Conservation (phyloP, 2,329 filamentous ascomycete genomes). For the Cladosporium oxysporum region DNA sequence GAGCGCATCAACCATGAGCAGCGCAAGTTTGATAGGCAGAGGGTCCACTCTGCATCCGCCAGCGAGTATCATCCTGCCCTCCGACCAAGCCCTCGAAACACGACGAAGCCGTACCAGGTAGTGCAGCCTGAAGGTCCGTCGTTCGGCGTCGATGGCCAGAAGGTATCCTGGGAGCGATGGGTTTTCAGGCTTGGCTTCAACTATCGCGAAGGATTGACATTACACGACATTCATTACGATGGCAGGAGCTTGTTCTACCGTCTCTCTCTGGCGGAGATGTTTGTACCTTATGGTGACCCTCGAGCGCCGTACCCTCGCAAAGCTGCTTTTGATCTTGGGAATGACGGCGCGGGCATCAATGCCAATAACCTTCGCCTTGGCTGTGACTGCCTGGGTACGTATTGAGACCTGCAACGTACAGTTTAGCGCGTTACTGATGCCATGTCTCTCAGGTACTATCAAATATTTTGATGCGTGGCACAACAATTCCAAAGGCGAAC, state of each 20-base stretch:
- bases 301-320: conserved; percentile 68
- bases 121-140: conserved; percentile 67
- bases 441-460: conserved; percentile 40
- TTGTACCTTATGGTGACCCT: conserved; percentile 61
- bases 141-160: conserved; percentile 54
- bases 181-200: conserved; percentile 69
- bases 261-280: conserved; percentile 69
- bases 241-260: conserved; percentile 66
- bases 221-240: conserved; percentile 70
- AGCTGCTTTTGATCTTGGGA: conserved; percentile 71
- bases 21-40: conserved; percentile 46
- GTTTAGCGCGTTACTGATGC: not conserved
- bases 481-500: conserved; percentile 56
- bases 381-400: conserved; percentile 65
- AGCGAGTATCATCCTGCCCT: conserved; percentile 21
- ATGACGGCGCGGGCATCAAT: conserved; percentile 65
- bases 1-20: conserved; percentile 48
- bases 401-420: no score
- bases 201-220: conserved; percentile 67
- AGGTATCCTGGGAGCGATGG: conserved; percentile 51
- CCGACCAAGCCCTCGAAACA: conserved; percentile 11
- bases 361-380: conserved; percentile 69
- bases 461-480: conserved; percentile 61
- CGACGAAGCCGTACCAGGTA: conserved; percentile 66
- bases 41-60: conserved; percentile 55